These are phyloP conservation scores for Pelargonium nanum DNA, from an alignment of 345 rosid species.

Conservation along the genomic window DNA sequence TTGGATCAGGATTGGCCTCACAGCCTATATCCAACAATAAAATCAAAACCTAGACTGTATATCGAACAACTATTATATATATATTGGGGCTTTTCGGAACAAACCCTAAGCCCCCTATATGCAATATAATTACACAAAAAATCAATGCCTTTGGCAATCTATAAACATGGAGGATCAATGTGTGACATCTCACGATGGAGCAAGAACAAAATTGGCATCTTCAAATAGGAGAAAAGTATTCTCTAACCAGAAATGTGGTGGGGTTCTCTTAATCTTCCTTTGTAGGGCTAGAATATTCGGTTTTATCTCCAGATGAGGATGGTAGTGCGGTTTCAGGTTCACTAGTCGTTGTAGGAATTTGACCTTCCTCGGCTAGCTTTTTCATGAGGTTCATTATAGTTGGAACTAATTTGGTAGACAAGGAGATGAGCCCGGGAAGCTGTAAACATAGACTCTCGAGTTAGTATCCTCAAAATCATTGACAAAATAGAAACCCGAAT, in stretches of 20 bases:
- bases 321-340: constrained; percentile 21
- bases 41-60: constrained; percentile 12
- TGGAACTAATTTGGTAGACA: constrained; percentile 75
- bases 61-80: constrained; percentile 13
- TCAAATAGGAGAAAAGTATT: not conserved
- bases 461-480: not conserved
- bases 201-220: constrained; percentile 16
- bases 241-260: not conserved
- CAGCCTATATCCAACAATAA: constrained; percentile 7
- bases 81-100: constrained; percentile 15
- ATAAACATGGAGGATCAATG: constrained; percentile 8
- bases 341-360: constrained; percentile 29
- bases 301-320: constrained; percentile 33
- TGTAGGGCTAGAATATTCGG: constrained; percentile 32
- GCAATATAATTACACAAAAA: constrained; percentile 31
- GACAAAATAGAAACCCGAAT: not conserved
- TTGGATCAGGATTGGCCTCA: not conserved
- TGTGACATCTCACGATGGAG: constrained; percentile 3
- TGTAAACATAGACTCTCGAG: constrained; percentile 21
- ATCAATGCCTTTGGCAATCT: constrained; percentile 36
- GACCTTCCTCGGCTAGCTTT: constrained; percentile 71
- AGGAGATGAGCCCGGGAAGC: constrained; percentile 82
- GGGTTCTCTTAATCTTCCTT: constrained; percentile 46
- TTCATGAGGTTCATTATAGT: constrained; percentile 83
- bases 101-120: constrained; percentile 16